phyloP scores from a whole-genome alignment of 306 rosid species.

The Quercus wislizeni region DNA sequence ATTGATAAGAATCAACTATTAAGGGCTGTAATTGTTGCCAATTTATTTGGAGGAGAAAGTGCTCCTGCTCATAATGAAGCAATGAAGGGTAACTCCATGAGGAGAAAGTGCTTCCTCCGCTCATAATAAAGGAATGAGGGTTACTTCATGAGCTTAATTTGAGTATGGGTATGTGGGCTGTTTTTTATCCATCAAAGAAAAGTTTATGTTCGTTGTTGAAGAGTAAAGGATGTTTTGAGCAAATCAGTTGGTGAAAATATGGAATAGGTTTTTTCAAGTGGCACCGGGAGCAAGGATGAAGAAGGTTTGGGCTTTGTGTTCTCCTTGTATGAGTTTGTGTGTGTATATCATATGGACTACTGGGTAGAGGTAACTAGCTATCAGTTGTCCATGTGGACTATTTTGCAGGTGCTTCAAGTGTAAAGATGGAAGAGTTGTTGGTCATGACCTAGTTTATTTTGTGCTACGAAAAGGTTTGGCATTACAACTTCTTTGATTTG shows the following conservation, averaged over 20 bases:
- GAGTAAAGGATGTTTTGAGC: not conserved
- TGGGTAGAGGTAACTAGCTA: not conserved
- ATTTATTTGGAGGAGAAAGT: not conserved
- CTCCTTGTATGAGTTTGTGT: not conserved
- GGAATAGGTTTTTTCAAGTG: constrained; percentile 8
- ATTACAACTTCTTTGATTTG: not conserved
- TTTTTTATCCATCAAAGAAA: not conserved
- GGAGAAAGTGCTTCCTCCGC: too few relatives aligned
- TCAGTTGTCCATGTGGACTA: not conserved
- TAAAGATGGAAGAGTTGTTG: not conserved
- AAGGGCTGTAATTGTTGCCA: not conserved
- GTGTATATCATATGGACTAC: not conserved
- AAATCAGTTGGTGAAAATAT: not conserved
- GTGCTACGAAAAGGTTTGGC: not conserved
- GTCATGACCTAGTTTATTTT: not conserved
- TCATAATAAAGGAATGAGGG: too few relatives aligned
- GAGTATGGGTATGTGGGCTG: not conserved
- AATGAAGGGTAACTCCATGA: not conserved
- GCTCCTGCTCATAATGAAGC: not conserved
- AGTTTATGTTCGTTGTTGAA: not conserved
- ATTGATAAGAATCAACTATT: not conserved
- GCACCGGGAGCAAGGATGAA: not conserved
- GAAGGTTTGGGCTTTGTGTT: not conserved
- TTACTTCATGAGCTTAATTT: not conserved
- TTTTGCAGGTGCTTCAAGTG: not conserved